phyloP scores from a whole-genome alignment of 148 eudicot genomes.

The Linanthus parryae region DNA sequence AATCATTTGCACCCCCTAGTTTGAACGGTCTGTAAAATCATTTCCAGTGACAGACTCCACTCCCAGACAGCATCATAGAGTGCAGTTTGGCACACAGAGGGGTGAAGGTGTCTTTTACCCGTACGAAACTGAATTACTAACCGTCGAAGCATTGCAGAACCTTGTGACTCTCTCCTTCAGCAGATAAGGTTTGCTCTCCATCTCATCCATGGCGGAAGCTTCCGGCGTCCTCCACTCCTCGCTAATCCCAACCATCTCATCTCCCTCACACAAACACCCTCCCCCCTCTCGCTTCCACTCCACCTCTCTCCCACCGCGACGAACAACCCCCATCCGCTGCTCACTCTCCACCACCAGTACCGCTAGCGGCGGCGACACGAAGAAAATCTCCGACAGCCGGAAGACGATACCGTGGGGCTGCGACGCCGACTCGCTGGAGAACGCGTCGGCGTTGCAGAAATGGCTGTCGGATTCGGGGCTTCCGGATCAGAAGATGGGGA shows the following conservation, averaged over 20 bases:
- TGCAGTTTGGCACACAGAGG: no score
- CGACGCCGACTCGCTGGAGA: constrained; percentile 72
- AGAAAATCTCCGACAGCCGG: background rate
- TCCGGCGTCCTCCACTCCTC: constrained; percentile 33
- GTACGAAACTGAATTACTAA: no score
- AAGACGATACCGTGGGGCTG: constrained; percentile 75
- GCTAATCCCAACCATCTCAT: constrained; percentile 28
- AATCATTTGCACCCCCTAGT: no score
- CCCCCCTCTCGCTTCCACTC: background rate
- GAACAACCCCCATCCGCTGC: constrained; percentile 26
- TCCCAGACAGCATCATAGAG: no score
- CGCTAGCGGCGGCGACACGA: no score
- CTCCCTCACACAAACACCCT: constrained; percentile 6
- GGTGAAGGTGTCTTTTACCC: no score
- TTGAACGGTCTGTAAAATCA: no score
- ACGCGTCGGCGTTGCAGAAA: constrained; percentile 58
- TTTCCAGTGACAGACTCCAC: no score
- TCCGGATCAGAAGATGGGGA: constrained; percentile 79
- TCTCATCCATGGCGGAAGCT: constrained; percentile 46
- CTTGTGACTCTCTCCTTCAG: no score
- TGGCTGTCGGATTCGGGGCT: constrained; percentile 70
- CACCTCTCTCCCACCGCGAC: background rate
- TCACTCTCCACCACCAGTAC: constrained; percentile 30
- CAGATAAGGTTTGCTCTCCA: constrained; percentile 32
- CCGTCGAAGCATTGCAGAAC: no score